Conservation (phyloP, 495 filamentous ascomycete species). For the Xylaria scruposa region DNA sequence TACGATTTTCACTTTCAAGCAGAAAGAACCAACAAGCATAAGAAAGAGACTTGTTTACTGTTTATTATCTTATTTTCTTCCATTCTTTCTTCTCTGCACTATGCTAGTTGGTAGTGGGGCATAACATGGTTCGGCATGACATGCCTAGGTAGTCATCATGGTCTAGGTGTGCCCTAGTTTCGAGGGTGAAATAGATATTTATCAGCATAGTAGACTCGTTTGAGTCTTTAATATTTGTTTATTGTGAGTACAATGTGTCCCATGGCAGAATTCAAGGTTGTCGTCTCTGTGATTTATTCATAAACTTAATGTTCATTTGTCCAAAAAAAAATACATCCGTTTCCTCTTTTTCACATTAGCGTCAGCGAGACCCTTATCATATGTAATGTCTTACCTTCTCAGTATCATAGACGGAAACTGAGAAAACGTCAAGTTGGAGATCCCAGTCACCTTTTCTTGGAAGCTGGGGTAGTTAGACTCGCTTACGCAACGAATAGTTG, state of each 20-base stretch:
- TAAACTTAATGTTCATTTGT: neutral
- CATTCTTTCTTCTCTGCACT: neutral
- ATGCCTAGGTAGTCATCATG: neutral
- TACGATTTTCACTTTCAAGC: neutral
- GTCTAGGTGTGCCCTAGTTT: neutral
- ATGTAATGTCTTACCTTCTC: neutral
- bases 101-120: neutral
- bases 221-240: neutral
- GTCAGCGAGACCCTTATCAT: neutral
- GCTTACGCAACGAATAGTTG: neutral
- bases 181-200: neutral
- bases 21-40: slow-evolving; percentile 23
- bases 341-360: neutral
- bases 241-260: neutral
- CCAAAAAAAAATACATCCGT: neutral
- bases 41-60: neutral
- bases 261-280: neutral
- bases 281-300: neutral
- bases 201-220: neutral
- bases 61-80: neutral
- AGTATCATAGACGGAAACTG: neutral
- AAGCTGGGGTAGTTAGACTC: neutral
- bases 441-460: neutral
- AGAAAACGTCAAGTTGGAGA: neutral
- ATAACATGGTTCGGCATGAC: neutral